Conservation (phyloP, 2,329 filamentous ascomycete genomes). For the Diplodia mutila region DNA sequence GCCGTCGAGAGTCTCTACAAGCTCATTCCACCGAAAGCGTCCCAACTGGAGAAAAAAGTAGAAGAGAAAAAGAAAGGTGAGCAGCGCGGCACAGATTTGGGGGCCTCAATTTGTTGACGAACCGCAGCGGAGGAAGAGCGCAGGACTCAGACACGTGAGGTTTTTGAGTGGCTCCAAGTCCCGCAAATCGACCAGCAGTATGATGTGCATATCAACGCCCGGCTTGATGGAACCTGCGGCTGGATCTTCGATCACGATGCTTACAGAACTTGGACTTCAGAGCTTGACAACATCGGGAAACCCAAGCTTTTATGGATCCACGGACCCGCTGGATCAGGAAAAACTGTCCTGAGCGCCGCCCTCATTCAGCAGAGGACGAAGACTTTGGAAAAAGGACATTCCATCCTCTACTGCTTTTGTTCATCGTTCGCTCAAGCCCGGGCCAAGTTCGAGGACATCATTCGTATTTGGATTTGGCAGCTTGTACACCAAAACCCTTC, state of each 20-base stretch:
- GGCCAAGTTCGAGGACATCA: neutral
- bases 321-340: neutral
- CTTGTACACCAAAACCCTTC: neutral
- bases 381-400: neutral
- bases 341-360: neutral
- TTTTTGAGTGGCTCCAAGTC: neutral
- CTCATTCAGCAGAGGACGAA: neutral
- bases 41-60: neutral
- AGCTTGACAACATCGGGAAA: neutral
- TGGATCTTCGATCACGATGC: neutral
- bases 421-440: neutral
- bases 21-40: neutral
- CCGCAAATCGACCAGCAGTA: neutral
- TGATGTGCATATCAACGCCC: neutral
- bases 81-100: neutral
- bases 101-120: neutral
- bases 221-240: neutral
- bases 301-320: neutral
- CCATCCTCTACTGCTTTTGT: neutral
- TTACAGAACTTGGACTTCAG: neutral
- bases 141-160: neutral
- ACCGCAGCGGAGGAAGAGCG: neutral
- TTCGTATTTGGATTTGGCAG: neutral
- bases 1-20: neutral
- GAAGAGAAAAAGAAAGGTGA: neutral